Conservation (phyloP, 805 yeast species). For the Kluyveromyces lactis region DNA sequence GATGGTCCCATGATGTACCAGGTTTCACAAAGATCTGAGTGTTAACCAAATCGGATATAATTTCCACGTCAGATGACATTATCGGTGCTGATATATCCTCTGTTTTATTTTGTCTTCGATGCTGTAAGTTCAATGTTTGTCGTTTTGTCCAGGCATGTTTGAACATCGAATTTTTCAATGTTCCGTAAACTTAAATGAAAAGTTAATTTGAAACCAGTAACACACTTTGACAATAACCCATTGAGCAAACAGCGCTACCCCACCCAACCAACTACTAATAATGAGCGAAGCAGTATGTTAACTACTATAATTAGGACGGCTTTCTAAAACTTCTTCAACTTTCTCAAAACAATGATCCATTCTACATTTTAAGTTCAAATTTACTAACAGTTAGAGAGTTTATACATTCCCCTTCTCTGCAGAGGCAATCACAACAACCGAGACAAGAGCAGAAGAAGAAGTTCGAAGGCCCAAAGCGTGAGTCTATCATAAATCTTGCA, state of each 20-base stretch:
- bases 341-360: too few species aligned
- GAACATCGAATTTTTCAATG: not conserved
- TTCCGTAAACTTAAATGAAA: not conserved
- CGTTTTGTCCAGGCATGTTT: too few species aligned
- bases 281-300: slow-evolving; percentile 11
- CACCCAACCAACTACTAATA: not conserved
- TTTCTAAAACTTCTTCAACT: too few species aligned
- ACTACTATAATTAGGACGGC: not conserved
- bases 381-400: too few species aligned
- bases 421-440: not conserved
- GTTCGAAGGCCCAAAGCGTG: slow-evolving; percentile 77
- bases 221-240: too few species aligned
- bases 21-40: slow-evolving; percentile 12
- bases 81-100: not conserved
- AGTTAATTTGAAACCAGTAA: not conserved
- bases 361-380: too few species aligned
- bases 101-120: too few species aligned
- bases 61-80: slow-evolving; percentile 5
- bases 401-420: too few species aligned
- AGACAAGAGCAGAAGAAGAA: slow-evolving; percentile 28
- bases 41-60: slow-evolving; percentile 19
- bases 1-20: slow-evolving; percentile 10
- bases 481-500: slow-evolving; percentile 75
- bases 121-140: too few species aligned
- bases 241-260: too few species aligned